Percentiles rank a stretch among this genome's conserved stretches.
phyloP scores from a whole-genome alignment of 2,329 filamentous ascomycete genomes.

The Eurotiales sp. region DNA sequence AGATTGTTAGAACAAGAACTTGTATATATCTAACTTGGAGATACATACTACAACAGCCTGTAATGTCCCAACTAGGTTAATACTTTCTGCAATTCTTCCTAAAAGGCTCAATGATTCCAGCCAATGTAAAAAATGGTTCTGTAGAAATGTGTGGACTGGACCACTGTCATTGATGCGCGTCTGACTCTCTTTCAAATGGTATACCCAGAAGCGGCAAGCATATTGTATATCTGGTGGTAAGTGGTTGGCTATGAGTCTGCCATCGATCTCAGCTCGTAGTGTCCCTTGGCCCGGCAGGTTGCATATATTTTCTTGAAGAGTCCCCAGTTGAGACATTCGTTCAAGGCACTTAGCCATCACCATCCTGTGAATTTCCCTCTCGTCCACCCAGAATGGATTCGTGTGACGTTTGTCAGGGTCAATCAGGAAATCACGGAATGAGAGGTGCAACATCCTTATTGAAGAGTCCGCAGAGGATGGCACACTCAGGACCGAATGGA shows the following conservation, averaged over 20 bases:
- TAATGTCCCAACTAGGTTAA: background rate
- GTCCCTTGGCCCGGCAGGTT: conserved; percentile 5
- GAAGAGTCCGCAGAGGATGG: conserved; percentile 13
- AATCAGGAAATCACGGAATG: conserved; percentile 31
- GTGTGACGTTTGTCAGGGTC: conserved; percentile 13
- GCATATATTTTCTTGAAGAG: conserved; percentile 16
- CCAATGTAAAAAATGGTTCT: background rate
- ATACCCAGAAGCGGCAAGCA: conserved; percentile 24
- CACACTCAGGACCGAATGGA: conserved; percentile 21
- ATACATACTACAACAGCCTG: too few relatives aligned
- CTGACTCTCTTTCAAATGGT: conserved; percentile 20
- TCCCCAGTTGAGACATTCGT: conserved; percentile 11
- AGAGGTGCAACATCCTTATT: conserved; percentile 23
- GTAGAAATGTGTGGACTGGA: background rate
- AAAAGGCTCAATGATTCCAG: background rate
- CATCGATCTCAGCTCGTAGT: background rate
- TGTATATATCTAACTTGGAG: too few relatives aligned
- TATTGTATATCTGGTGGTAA: conserved; percentile 19
- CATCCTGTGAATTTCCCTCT: conserved; percentile 24
- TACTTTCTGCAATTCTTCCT: background rate
- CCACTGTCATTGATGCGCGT: conserved; percentile 1
- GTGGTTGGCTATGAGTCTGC: conserved; percentile 8
- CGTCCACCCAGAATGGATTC: conserved; percentile 26
- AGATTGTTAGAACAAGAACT: background rate
- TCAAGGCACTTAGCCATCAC: conserved; percentile 25